Evolutionary conservation across 495 filamentous ascomycete genomes (phyloP).

Genomic region (Hypoxylon crocopeplum): DNA sequence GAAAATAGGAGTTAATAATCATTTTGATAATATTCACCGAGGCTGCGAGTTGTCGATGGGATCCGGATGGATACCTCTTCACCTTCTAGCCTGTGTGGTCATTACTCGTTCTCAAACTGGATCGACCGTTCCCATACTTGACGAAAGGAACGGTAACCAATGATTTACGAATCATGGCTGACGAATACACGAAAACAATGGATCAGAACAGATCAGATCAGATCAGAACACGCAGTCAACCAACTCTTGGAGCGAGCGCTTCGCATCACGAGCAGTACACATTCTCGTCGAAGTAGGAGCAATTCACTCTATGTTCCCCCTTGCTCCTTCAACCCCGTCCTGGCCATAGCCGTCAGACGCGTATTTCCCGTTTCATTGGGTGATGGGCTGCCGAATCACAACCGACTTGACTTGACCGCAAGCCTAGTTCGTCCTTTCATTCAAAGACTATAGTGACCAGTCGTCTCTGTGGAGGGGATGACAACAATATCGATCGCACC

Average conservation of each 20-base stretch:
- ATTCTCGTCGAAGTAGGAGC: not conserved
- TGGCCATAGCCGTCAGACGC: too few species aligned
- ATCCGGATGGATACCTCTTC: constrained; percentile 11
- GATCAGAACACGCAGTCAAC: constrained; percentile 11
- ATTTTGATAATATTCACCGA: not conserved
- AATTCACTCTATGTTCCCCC: too few species aligned
- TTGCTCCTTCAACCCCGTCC: too few species aligned
- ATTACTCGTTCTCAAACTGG: constrained; percentile 7
- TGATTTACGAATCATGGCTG: constrained; percentile 38
- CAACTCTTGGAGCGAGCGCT: constrained; percentile 3
- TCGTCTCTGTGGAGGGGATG: too few species aligned
- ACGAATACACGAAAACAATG: constrained; percentile 30
- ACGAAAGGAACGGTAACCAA: constrained; percentile 12
- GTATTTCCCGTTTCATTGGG: too few species aligned
- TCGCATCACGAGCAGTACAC: not conserved
- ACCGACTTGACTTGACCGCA: too few species aligned
- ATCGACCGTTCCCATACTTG: constrained; percentile 15
- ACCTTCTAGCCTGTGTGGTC: constrained; percentile 2
- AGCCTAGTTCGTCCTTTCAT: too few species aligned
- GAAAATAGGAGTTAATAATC: not conserved
- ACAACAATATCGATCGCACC: too few species aligned
- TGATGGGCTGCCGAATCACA: too few species aligned
- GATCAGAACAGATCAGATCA: constrained; percentile 24
- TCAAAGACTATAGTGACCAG: too few species aligned
- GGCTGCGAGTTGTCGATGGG: constrained; percentile 2